Evolutionary conservation across 306 rosid genomes (phyloP).

Genomic region (Styphnolobium japonicum): DNA sequence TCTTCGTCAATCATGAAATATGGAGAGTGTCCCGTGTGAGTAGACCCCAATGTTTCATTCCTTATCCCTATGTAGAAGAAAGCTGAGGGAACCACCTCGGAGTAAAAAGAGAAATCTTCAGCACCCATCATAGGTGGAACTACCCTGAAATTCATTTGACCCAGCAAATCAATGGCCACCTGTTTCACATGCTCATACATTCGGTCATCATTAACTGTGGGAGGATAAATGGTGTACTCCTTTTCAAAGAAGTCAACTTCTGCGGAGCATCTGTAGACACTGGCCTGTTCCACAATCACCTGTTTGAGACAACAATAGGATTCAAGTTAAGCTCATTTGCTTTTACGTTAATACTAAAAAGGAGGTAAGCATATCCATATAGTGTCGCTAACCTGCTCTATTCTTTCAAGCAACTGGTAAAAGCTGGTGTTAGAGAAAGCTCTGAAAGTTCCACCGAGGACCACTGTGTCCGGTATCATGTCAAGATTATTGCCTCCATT

Average conservation of each 20-base stretch:
- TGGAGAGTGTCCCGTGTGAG: slow-evolving; percentile 91
- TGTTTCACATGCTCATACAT: slow-evolving; percentile 90
- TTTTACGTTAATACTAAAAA: background rate
- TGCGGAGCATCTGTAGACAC: slow-evolving; percentile 78
- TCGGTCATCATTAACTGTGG: slow-evolving; percentile 76
- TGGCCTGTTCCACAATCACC: slow-evolving; percentile 88
- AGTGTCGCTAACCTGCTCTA: slow-evolving; percentile 58
- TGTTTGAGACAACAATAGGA: slow-evolving; percentile 26
- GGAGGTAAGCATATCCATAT: background rate
- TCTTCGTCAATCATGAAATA: slow-evolving; percentile 90
- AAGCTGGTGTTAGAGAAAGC: slow-evolving; percentile 90
- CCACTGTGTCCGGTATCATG: slow-evolving; percentile 64
- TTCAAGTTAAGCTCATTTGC: background rate
- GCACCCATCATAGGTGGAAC: slow-evolving; percentile 98
- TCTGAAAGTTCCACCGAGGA: slow-evolving; percentile 85
- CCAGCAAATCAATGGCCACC: slow-evolving; percentile 71
- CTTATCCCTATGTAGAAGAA: slow-evolving; percentile 81
- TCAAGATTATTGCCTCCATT: slow-evolving; percentile 79
- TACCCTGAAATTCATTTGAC: slow-evolving; percentile 63
- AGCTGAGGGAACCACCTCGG: slow-evolving; percentile 67
- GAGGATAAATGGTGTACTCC: slow-evolving; percentile 79
- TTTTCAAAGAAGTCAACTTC: slow-evolving; percentile 79
- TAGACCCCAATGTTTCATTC: slow-evolving; percentile 84
- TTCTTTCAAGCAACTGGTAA: slow-evolving; percentile 73
- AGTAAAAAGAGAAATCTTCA: slow-evolving; percentile 89